phyloP scores from a whole-genome alignment of 495 filamentous ascomycete genomes.

The Hypomontagnella monticulosa region DNA sequence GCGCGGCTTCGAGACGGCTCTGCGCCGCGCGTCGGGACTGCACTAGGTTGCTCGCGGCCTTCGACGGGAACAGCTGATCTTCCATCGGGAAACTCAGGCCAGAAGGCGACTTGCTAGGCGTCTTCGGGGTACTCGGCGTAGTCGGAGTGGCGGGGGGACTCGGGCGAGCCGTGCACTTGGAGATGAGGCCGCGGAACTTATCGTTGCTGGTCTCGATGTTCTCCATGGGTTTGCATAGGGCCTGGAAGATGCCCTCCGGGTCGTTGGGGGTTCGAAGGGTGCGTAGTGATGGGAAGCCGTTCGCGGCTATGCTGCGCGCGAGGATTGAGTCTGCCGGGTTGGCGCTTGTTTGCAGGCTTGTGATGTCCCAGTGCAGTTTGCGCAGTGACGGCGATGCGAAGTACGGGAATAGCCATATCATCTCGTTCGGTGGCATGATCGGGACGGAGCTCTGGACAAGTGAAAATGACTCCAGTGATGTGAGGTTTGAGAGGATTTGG shows the following conservation, averaged over 20 bases:
- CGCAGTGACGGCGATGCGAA: slow-evolving; percentile 73
- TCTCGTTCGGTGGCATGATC: slow-evolving; percentile 64
- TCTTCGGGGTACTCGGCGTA: slow-evolving; percentile 41
- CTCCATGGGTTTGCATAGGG: slow-evolving; percentile 68
- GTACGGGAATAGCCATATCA: slow-evolving; percentile 72
- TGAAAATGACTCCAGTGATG: slow-evolving; percentile 69
- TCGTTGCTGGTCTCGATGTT: slow-evolving; percentile 49
- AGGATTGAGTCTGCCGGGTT: slow-evolving; percentile 73
- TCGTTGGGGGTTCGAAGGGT: slow-evolving; percentile 77
- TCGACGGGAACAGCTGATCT: slow-evolving; percentile 44
- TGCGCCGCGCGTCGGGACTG: slow-evolving; percentile 66
- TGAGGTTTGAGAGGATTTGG: slow-evolving; percentile 75
- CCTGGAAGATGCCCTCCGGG: slow-evolving; percentile 76
- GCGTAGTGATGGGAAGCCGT: slow-evolving; percentile 76
- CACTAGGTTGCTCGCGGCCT: slow-evolving; percentile 57
- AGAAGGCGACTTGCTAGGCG: slow-evolving; percentile 38
- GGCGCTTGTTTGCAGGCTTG: slow-evolving; percentile 53
- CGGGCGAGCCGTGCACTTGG: slow-evolving; percentile 37
- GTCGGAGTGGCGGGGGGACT: slow-evolving; percentile 39
- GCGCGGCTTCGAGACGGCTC: slow-evolving; percentile 64
- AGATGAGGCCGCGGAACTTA: slow-evolving; percentile 49
- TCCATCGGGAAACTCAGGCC: slow-evolving; percentile 43
- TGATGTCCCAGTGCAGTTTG: slow-evolving; percentile 85
- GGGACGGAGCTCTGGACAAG: slow-evolving; percentile 74
- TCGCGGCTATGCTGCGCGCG: slow-evolving; percentile 72